Base-by-base conservation (phyloP, 805 yeast genomes). In the Ogataea methanolica region DNA sequence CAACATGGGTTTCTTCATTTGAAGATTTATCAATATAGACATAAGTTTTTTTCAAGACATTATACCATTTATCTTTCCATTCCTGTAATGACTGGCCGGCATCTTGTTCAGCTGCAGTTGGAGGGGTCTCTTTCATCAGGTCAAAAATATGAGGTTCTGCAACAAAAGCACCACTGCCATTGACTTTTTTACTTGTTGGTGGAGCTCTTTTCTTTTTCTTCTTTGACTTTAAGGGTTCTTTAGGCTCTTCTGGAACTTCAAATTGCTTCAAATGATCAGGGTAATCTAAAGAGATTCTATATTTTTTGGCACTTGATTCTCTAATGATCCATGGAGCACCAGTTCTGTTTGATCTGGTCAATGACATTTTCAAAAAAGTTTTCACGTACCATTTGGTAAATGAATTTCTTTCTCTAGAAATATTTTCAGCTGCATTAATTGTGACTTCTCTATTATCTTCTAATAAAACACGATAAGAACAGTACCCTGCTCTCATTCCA, bases 321-420 rank as follows among this genome's bases (percentile, higher is more conserved):
- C 84, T 86, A 15, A 94, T 94, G 19, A 92, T 82, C 98, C 98
- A 94, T 3, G 98, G 98, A 3, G 97, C 92, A 3, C 98, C 97
- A 39, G 83, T 73, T 73, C 86, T 88, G 46, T 84, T 76, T 1
- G 91, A 87, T 47, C 96, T 79, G 7, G 85, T 74, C 62, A 88
- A 76, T 40, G 88, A 77, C 62, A 87, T 75, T 66, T 91, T 87
- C 62, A 91, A 75, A 62, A 94, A 83, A n/a, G 96, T 84, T 63
- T 91, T 86, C 35, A 94, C 85, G 45, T 86, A 76, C 80, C 91
- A 85, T 65, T 92, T 94, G 9, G 97, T 91, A 69, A 90, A 91
- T 45, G 85, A 76, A 51, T 85, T 84, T 50, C 97, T 75, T 61
- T 92, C 97, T 54, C 99, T 75, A 33, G 85, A 71, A 21, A 94